Evolutionary conservation across 129 eudicot species (phyloP).

Genomic region (Heracleum sosnowskyi): DNA sequence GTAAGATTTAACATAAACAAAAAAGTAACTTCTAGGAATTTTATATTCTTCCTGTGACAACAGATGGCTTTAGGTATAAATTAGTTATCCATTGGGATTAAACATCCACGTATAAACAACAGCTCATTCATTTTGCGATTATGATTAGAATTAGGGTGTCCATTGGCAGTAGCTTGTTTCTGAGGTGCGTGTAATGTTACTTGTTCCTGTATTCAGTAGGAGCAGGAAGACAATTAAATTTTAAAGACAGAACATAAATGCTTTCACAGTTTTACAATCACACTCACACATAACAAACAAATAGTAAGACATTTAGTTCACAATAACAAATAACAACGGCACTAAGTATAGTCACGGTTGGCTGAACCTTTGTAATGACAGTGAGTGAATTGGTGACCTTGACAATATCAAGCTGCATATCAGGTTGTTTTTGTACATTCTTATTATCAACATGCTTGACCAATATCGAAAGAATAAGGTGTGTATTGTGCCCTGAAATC

Average conservation of each 20-base stretch:
- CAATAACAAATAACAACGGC: too few relatives aligned
- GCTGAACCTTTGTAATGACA: too few relatives aligned
- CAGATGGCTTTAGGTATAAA: not conserved
- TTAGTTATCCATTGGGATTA: not conserved
- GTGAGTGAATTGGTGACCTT: too few relatives aligned
- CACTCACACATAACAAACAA: not conserved
- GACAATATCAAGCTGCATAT: too few relatives aligned
- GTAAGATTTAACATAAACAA: not conserved
- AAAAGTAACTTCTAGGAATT: not conserved
- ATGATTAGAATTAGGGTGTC: not conserved
- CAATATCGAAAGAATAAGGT: too few relatives aligned
- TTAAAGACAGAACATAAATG: not conserved
- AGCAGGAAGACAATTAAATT: not conserved
- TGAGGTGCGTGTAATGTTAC: not conserved
- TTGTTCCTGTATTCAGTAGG: not conserved
- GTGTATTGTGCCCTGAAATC: too few relatives aligned
- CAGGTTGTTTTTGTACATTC: too few relatives aligned
- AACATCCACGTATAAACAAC: not conserved
- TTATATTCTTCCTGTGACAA: not conserved
- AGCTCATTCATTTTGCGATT: not conserved
- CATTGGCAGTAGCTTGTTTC: slow-evolving; percentile 1
- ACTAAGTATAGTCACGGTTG: too few relatives aligned
- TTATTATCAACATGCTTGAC: too few relatives aligned
- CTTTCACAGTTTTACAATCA: not conserved
- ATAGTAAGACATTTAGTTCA: not conserved